Evolutionary conservation across 176 grass and related monocot species (phyloP).

Genomic region (Aegilops sharonensis): DNA sequence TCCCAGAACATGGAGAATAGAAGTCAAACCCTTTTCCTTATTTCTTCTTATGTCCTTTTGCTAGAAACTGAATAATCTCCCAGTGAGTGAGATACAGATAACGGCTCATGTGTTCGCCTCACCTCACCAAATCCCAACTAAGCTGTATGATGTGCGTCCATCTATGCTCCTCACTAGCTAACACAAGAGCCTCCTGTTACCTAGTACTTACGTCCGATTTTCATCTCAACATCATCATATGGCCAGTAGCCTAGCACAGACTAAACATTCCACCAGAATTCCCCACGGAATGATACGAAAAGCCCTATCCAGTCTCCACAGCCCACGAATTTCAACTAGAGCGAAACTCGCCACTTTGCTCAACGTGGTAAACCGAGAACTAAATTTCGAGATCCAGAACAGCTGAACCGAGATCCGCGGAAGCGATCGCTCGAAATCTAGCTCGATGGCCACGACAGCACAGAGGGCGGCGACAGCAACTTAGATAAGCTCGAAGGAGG

Average conservation of each 20-base stretch:
- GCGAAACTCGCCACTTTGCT: not conserved
- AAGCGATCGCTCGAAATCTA: not conserved
- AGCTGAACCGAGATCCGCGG: constrained; percentile 8
- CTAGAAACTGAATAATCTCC: not conserved
- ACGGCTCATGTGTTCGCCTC: not conserved
- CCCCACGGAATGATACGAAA: not conserved
- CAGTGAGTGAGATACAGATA: too few species aligned
- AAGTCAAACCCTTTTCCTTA: not conserved
- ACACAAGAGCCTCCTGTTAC: not conserved
- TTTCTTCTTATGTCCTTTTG: not conserved
- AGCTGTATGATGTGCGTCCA: not conserved
- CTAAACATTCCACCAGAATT: not conserved
- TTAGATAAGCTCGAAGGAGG: not conserved
- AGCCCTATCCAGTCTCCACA: too few species aligned
- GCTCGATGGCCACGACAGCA: not conserved
- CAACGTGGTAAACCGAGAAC: not conserved
- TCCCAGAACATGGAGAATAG: not conserved
- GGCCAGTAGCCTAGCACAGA: not conserved
- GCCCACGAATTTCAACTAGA: not conserved
- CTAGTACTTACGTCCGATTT: not conserved
- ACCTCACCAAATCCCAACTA: not conserved
- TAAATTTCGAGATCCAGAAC: not conserved
- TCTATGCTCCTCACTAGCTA: not conserved
- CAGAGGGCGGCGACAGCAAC: not conserved
- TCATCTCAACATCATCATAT: not conserved